phyloP scores from a whole-genome alignment of 1,284 basidiomycete species.

The Phellinidium pouzarii region DNA sequence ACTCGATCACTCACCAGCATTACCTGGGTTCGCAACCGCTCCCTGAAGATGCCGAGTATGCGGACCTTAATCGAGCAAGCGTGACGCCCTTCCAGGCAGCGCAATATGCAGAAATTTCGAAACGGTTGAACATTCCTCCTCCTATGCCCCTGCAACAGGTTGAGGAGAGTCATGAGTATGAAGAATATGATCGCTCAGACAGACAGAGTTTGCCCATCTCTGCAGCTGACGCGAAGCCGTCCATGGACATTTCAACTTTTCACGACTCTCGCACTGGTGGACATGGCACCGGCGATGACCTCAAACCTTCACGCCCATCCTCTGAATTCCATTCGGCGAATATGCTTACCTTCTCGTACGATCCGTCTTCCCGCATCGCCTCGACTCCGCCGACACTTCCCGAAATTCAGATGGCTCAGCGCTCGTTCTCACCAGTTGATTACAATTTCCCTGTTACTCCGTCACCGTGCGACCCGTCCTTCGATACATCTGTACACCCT shows the following conservation, averaged over 20 bases:
- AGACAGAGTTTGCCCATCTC: constrained; percentile 3
- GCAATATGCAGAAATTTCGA: constrained; percentile 65
- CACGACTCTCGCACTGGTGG: neutral
- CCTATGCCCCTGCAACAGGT: constrained; percentile 34
- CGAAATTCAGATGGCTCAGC: constrained; percentile 36
- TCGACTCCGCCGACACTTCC: constrained; percentile 48
- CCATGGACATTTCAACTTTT: neutral
- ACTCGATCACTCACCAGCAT: constrained; percentile 10
- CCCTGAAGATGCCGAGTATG: constrained; percentile 31
- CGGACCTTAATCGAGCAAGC: constrained; percentile 57
- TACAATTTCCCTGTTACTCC: constrained; percentile 30
- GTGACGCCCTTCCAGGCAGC: constrained; percentile 66
- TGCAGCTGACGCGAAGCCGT: constrained; percentile 1
- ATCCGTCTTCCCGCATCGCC: constrained; percentile 35
- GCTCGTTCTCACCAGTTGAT: constrained; percentile 31
- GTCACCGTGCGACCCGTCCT: constrained; percentile 26
- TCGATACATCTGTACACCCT: constrained; percentile 21
- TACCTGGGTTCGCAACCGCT: constrained; percentile 11
- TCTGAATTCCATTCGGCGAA: constrained; percentile 32
- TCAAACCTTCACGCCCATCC: constrained; percentile 24
- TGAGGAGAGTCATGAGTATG: constrained; percentile 28
- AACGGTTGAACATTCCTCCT: constrained; percentile 40
- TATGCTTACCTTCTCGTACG: constrained; percentile 33
- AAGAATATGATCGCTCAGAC: constrained; percentile 1
- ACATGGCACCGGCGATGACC: constrained; percentile 11